Evolutionary conservation across 352 stramenopile species (phyloP).

Genomic region (Plasmopara muralis): DNA sequence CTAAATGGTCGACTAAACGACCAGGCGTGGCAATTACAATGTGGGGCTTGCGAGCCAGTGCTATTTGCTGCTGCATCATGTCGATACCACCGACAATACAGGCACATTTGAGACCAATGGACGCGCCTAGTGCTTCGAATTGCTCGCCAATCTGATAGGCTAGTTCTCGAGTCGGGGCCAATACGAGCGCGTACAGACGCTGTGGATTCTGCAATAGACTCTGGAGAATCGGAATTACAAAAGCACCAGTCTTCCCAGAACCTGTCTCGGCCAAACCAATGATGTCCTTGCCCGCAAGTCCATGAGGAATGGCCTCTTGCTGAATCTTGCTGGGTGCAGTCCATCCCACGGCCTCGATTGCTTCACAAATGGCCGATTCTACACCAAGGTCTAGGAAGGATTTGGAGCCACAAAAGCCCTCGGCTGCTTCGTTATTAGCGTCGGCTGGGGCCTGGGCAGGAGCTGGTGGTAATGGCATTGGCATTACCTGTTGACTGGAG

Average conservation of each 20-base stretch:
- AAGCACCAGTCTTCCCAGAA: constrained; percentile 93
- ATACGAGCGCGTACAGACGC: constrained; percentile 86
- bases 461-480: constrained; percentile 3
- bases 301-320: constrained; percentile 88
- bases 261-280: constrained; percentile 96
- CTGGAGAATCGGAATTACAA: constrained; percentile 92
- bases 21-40: constrained; percentile 93
- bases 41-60: constrained; percentile 94
- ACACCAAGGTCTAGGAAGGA: constrained; percentile 91
- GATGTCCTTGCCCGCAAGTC: constrained; percentile 92
- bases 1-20: constrained; percentile 91
- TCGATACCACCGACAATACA: constrained; percentile 96
- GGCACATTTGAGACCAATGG: constrained; percentile 89
- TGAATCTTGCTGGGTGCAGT: constrained; percentile 93
- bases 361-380: constrained; percentile 85
- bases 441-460: constrained; percentile 14
- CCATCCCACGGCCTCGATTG: constrained; percentile 92
- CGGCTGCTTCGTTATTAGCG: constrained; percentile 19
- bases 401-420: constrained; percentile 58
- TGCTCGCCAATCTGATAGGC: constrained; percentile 95
- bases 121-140: constrained; percentile 86
- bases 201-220: constrained; percentile 86
- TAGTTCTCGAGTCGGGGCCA: constrained; percentile 92
- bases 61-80: constrained; percentile 96
- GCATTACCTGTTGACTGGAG: neutral